Percentiles rank a stretch among this genome's conserved stretches.
phyloP scores from a whole-genome alignment of 2,329 filamentous ascomycete species.

The Nannizziopsis barbatae region DNA sequence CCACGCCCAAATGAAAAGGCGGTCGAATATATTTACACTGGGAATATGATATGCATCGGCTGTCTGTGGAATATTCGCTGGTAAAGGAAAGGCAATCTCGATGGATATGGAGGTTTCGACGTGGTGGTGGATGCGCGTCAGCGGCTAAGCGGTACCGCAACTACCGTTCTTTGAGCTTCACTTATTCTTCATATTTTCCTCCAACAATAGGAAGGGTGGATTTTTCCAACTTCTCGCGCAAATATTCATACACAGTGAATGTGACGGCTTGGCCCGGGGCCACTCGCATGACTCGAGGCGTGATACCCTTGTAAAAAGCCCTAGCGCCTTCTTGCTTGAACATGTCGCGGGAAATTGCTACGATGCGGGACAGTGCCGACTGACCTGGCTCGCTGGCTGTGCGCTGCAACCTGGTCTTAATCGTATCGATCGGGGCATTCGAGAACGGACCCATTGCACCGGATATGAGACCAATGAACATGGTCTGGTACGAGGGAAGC shows the following conservation, averaged over 20 bases:
- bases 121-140: too few species aligned
- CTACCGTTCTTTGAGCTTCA: not conserved
- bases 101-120: too few species aligned
- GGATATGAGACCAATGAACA: conserved; percentile 75
- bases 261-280: conserved; percentile 83
- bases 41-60: too few species aligned
- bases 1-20: too few species aligned
- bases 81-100: too few species aligned
- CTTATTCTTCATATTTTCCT: conserved; percentile 55
- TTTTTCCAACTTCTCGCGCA: conserved; percentile 61
- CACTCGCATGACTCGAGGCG: conserved; percentile 91
- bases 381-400: conserved; percentile 72
- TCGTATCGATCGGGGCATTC: conserved; percentile 96
- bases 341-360: conserved; percentile 68
- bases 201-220: conserved; percentile 49
- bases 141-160: not conserved
- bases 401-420: conserved; percentile 93
- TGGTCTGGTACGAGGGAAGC: conserved; percentile 82
- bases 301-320: conserved; percentile 99
- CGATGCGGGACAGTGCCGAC: conserved; percentile 68
- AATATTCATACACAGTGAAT: conserved; percentile 64
- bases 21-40: too few species aligned
- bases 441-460: conserved; percentile 93
- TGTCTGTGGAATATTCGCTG: too few species aligned
- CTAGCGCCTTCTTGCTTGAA: conserved; percentile 87